Conservation (phyloP, 495 filamentous ascomycete genomes). For the Aspergillus affinis region DNA sequence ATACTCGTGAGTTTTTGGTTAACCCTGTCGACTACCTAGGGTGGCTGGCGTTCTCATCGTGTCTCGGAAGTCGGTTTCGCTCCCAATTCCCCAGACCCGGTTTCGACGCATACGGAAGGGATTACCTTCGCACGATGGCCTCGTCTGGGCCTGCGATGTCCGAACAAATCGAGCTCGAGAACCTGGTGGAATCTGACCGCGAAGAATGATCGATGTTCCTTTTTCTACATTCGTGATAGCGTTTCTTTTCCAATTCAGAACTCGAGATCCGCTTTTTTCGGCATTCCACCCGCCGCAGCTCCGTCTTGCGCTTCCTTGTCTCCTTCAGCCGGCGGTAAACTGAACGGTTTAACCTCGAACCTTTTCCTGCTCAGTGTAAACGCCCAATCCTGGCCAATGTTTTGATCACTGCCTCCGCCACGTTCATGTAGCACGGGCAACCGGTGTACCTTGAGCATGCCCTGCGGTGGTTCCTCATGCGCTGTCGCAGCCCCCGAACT, state of each 20-base stretch:
- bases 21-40: slow-evolving; percentile 29
- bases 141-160: slow-evolving; percentile 54
- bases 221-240: slow-evolving; percentile 1
- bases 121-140: slow-evolving; percentile 56
- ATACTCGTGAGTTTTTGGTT: slow-evolving; percentile 19
- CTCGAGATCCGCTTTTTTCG: slow-evolving; percentile 67
- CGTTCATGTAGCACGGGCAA: slow-evolving; percentile 85
- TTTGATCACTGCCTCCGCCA: slow-evolving; percentile 71
- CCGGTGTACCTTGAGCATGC: slow-evolving; percentile 77
- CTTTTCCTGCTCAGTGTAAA: slow-evolving; percentile 83
- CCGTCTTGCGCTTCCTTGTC: slow-evolving; percentile 69
- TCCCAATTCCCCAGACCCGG: slow-evolving; percentile 39
- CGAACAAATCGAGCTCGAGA: slow-evolving; percentile 63
- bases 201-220: slow-evolving; percentile 34
- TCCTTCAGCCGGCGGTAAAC: slow-evolving; percentile 83
- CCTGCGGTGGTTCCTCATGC: slow-evolving; percentile 77
- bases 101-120: slow-evolving; percentile 49
- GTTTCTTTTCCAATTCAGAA: slow-evolving; percentile 48
- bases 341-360: slow-evolving; percentile 85
- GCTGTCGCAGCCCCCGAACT: slow-evolving; percentile 51
- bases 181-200: slow-evolving; percentile 48
- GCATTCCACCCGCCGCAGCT: slow-evolving; percentile 45
- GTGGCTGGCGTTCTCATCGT: slow-evolving; percentile 60
- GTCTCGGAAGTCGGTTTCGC: slow-evolving; percentile 55
- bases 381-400: slow-evolving; percentile 78